Evolutionary conservation across 305 asterid genomes (phyloP).

Genomic region (Euphrasia arctica): DNA sequence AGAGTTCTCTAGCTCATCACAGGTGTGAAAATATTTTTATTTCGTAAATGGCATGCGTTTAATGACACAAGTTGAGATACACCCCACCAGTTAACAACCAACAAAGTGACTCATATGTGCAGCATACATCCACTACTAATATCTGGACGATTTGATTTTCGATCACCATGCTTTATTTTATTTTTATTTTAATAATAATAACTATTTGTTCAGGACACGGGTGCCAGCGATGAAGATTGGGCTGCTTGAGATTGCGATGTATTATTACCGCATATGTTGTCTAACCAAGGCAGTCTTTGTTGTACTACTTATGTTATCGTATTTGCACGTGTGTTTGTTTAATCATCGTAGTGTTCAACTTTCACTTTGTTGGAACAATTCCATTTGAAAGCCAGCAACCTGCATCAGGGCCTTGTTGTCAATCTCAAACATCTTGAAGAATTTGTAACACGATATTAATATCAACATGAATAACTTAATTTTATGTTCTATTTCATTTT

Average conservation of each 20-base stretch:
- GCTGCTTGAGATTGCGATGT: slow-evolving; percentile 33
- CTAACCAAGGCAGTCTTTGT: slow-evolving; percentile 9
- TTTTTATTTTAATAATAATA: slow-evolving; percentile 5
- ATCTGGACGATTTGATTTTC: background rate
- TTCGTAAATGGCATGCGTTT: background rate
- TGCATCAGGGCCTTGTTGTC: background rate
- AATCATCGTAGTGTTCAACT: background rate
- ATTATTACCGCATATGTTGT: slow-evolving; percentile 9
- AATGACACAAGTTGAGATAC: background rate
- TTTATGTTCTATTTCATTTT: no score
- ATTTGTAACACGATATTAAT: no score
- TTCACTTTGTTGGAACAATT: no score
- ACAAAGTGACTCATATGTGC: slow-evolving; percentile 17
- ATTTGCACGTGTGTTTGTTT: slow-evolving; percentile 6
- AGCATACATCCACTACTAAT: background rate
- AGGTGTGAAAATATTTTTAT: slow-evolving; percentile 26
- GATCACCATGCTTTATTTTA: background rate
- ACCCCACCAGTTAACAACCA: background rate
- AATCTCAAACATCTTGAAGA: no score
- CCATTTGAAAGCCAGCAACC: background rate
- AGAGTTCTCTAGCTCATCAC: slow-evolving; percentile 57
- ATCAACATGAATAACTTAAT: no score
- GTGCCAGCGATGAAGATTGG: slow-evolving; percentile 70
- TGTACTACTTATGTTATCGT: slow-evolving; percentile 3
- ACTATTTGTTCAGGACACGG: slow-evolving; percentile 41